These are phyloP conservation scores for Penicillium bialowiezense DNA, from an alignment of 495 filamentous ascomycete genomes.

Conservation along the genomic window DNA sequence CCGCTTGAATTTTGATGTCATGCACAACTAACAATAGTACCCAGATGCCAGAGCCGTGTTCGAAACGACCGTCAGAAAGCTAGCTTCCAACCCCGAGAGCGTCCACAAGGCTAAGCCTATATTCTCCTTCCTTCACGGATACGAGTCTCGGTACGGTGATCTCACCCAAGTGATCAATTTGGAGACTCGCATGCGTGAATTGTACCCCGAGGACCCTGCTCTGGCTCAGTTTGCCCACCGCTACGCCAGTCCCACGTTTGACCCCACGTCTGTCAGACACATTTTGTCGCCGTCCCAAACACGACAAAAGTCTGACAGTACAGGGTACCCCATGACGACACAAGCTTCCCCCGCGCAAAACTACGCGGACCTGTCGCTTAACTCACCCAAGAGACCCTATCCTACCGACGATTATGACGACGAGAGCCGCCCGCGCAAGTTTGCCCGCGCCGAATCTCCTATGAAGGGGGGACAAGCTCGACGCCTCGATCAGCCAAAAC, in stretches of 20 bases:
- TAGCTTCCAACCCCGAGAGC: slow-evolving; percentile 69
- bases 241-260: slow-evolving; percentile 64
- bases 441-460: slow-evolving; percentile 78
- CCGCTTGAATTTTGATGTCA: not conserved
- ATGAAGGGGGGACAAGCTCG: slow-evolving; percentile 82
- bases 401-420: slow-evolving; percentile 73
- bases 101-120: slow-evolving; percentile 76
- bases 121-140: slow-evolving; percentile 86
- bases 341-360: slow-evolving; percentile 54
- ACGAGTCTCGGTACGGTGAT: slow-evolving; percentile 92
- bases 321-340: slow-evolving; percentile 32
- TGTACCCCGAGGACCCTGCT: slow-evolving; percentile 83
- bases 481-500: slow-evolving; percentile 74
- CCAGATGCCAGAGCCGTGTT: slow-evolving; percentile 91
- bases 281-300: slow-evolving; percentile 82
- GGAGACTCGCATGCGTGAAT: slow-evolving; percentile 86
- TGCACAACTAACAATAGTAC: slow-evolving; percentile 17
- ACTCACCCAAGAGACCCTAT: slow-evolving; percentile 75
- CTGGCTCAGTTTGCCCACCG: slow-evolving; percentile 72
- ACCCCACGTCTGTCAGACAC: slow-evolving; percentile 74
- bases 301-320: slow-evolving; percentile 50
- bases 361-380: slow-evolving; percentile 46
- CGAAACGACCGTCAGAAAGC: slow-evolving; percentile 80
- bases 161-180: slow-evolving; percentile 82
- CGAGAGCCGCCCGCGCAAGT: slow-evolving; percentile 68